Base-by-base conservation (phyloP, 1,284 basidiomycete genomes). In the Mycosarcoma mackinlayi region DNA sequence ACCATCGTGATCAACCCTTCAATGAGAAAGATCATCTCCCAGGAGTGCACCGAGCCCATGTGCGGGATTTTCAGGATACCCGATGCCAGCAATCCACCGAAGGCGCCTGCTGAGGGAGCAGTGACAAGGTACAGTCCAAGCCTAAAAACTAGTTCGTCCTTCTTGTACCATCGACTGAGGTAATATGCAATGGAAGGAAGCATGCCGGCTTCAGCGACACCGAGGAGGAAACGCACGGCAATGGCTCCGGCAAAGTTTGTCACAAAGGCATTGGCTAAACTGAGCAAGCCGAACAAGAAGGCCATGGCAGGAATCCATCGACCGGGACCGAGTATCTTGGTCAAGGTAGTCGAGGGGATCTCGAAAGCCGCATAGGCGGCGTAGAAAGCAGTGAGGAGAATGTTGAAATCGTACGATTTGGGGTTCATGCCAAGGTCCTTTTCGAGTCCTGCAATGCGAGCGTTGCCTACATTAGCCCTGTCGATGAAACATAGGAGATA, bases 331-430 rank as follows among this genome's bases (percentile, higher is more conserved):
- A 79, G 73, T 39, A 80, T 81, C 67, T 86, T 86, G 51, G 85
- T 78, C 9, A 88, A 72, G 77, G 91, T 88, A 80, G 90, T 88
- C 40, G 86, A 82, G 3, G 90, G 90, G 23, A 91, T 87, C 80
- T 78, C 76, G 40, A 76, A 77, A n/a, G 66, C 49, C 23, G 70
- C 60, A 28, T 77, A 78, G 19, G 69, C 55, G 25, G 68, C 55
- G 37, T 76, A 70, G 41, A 70, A 70, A 19, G 61, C 47, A 14
- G 76, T 77, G 39, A 78, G 46, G n/a, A 78, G 57, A 30, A 79
- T 73, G 56, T 76, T 77, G 60, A 60, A 76, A n/a, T 74, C 41
- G 46, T 72, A 76, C 27, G 52, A 58, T 6, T 27, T 46, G 6
- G 72, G 61, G 40, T 73, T 59, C 69, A 78, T 77, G 2, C 66